Evolutionary conservation across 305 asterid species (phyloP).

Genomic region (Fraxinus xanthoxyloides): DNA sequence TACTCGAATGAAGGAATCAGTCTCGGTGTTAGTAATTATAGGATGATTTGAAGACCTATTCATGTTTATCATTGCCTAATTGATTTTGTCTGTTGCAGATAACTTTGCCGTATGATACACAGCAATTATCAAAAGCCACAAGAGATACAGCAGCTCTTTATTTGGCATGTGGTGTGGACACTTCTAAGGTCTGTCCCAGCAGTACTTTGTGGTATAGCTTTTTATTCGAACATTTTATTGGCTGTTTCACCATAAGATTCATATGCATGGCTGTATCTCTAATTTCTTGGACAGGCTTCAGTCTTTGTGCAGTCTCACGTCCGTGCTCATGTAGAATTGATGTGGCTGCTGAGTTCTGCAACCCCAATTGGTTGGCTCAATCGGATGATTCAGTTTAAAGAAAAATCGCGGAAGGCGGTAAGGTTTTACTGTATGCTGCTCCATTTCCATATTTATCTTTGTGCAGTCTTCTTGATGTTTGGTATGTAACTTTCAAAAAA

Average conservation of each 20-base stretch:
- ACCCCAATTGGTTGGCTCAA: constrained; percentile 97
- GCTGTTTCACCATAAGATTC: constrained; percentile 7
- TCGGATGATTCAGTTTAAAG: constrained; percentile 93
- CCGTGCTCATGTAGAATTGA: constrained; percentile 88
- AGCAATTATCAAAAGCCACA: constrained; percentile 73
- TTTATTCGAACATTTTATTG: background rate
- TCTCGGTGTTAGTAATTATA: background rate
- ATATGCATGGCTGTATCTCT: constrained; percentile 21
- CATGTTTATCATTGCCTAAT: background rate
- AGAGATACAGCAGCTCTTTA: constrained; percentile 95
- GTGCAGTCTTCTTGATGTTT: background rate
- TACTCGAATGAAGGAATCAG: background rate
- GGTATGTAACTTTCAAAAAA: background rate
- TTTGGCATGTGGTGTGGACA: constrained; percentile 95
- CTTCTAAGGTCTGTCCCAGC: constrained; percentile 59
- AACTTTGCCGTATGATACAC: constrained; percentile 79
- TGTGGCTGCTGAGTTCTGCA: constrained; percentile 92
- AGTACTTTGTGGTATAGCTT: background rate
- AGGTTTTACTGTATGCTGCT: constrained; percentile 36
- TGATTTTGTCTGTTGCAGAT: constrained; percentile 46
- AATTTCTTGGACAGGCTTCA: constrained; percentile 64
- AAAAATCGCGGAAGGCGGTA: constrained; percentile 88
- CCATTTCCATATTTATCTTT: background rate
- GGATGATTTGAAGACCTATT: background rate
- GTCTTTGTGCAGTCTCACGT: constrained; percentile 99